phyloP scores from a whole-genome alignment of 805 yeast genomes.

The Teunomyces funiuensis region DNA sequence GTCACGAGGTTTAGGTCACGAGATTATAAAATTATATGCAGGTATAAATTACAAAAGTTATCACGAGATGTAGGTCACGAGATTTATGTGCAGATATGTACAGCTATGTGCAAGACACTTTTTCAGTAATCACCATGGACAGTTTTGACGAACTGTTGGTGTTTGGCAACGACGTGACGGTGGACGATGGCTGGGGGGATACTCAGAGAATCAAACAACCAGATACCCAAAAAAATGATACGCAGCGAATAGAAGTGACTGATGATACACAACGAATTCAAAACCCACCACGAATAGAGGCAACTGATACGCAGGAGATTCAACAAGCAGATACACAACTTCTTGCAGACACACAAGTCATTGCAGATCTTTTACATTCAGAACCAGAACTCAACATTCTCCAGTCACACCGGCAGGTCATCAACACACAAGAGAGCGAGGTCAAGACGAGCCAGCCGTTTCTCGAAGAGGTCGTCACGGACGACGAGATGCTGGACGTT shows the following conservation, averaged over 20 bases:
- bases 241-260: slow-evolving; percentile 3
- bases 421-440: slow-evolving; percentile 24
- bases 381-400: slow-evolving; percentile 6
- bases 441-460: neutral
- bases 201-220: slow-evolving; percentile 10
- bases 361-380: neutral
- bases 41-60: neutral
- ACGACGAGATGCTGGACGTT: slow-evolving; percentile 14
- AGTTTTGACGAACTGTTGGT: slow-evolving; percentile 6
- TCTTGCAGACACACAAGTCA: neutral
- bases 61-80: too few relatives aligned
- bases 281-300: neutral
- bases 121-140: too few relatives aligned
- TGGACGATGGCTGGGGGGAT: slow-evolving; percentile 2
- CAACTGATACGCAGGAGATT: neutral
- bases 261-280: neutral
- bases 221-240: slow-evolving; percentile 9
- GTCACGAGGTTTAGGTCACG: neutral
- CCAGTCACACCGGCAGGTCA: slow-evolving; percentile 33
- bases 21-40: neutral
- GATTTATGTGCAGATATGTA: too few relatives aligned
- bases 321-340: neutral
- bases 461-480: slow-evolving; percentile 14
- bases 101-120: too few relatives aligned
- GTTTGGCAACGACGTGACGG: slow-evolving; percentile 6